Conservation (phyloP, 352 stramenopile genomes). For the Globisporangium lucens region DNA sequence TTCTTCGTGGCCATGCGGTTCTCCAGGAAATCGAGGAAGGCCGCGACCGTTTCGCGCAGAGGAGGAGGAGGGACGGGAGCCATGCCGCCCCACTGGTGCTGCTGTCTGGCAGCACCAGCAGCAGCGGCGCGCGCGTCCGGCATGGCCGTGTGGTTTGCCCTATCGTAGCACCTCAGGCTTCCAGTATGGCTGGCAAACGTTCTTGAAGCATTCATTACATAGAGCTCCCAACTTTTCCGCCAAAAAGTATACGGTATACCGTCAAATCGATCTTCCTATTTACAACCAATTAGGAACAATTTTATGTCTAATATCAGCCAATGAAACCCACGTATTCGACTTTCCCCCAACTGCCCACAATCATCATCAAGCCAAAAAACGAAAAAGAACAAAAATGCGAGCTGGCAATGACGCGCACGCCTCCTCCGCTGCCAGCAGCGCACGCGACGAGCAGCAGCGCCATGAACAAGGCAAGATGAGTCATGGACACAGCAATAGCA, state of each 20-base stretch:
- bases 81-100: neutral
- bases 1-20: constrained; percentile 26
- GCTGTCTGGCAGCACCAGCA: neutral
- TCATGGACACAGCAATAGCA: neutral
- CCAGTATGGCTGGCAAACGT: no score
- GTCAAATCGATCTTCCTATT: neutral
- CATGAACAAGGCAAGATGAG: no score
- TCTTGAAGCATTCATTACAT: no score
- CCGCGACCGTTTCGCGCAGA: neutral
- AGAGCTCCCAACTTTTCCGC: no score
- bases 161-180: neutral
- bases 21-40: constrained; percentile 37
- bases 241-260: no score
- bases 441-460: neutral
- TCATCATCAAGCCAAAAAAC: neutral
- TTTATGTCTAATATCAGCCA: neutral
- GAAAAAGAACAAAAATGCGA: neutral
- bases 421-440: neutral
- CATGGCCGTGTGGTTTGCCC: neutral
- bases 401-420: neutral
- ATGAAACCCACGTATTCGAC: neutral
- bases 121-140: neutral
- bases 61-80: neutral
- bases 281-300: neutral
- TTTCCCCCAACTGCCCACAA: neutral